Evolutionary conservation across 2,329 filamentous ascomycete species (phyloP).

Genomic region (Talaromyces sp.): DNA sequence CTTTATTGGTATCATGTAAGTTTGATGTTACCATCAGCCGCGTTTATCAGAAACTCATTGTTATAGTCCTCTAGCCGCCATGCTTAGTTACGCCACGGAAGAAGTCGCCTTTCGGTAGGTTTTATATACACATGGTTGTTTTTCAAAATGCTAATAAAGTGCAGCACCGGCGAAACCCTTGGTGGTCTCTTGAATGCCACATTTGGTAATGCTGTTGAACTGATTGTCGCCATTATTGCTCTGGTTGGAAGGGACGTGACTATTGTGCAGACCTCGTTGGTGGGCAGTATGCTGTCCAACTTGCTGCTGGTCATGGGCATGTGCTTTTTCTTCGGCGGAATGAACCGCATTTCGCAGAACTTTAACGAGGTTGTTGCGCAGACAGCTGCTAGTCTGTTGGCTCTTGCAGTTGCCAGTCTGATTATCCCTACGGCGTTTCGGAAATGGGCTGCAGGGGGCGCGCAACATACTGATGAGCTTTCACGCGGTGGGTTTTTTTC

Average conservation of each 20-base stretch:
- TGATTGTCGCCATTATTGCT: constrained; percentile 85
- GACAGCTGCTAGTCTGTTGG: constrained; percentile 76
- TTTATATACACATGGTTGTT: constrained; percentile 27
- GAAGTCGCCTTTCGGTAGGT: constrained; percentile 62
- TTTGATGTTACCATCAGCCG: background rate
- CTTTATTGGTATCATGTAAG: constrained; percentile 78
- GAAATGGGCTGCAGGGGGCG: constrained; percentile 41
- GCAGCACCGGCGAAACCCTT: constrained; percentile 69
- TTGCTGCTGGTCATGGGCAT: constrained; percentile 83
- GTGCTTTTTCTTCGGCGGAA: constrained; percentile 84
- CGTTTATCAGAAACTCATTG: background rate
- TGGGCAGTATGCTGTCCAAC: constrained; percentile 89
- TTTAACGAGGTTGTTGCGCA: constrained; percentile 93
- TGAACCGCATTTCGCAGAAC: constrained; percentile 73
- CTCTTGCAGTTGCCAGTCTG: constrained; percentile 72
- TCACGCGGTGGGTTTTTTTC: constrained; percentile 8
- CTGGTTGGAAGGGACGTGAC: constrained; percentile 67
- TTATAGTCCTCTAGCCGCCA: constrained; percentile 66
- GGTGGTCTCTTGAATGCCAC: constrained; percentile 86
- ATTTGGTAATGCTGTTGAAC: constrained; percentile 84
- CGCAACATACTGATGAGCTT: constrained; percentile 10
- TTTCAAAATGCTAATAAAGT: constrained; percentile 19
- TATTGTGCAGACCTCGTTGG: constrained; percentile 88
- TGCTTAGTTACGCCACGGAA: constrained; percentile 85
- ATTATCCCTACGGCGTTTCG: constrained; percentile 90